phyloP scores from a whole-genome alignment of 108 stramenopile species.

The Thalassiosira profunda region DNA sequence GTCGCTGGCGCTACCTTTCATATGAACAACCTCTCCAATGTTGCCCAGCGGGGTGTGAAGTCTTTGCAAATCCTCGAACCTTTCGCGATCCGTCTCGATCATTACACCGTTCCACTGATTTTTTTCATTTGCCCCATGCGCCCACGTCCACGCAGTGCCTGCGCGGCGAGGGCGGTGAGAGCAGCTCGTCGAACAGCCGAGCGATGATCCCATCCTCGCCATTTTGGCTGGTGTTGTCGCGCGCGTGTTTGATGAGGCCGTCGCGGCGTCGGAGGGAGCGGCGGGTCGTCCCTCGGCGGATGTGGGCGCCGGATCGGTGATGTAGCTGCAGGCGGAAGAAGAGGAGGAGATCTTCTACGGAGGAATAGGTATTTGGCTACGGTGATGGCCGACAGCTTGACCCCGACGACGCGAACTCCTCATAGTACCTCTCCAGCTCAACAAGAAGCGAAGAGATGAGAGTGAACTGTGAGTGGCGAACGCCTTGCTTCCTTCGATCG shows the following conservation, averaged over 20 bases:
- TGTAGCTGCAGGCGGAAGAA: too few species aligned
- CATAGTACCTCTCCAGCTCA: too few species aligned
- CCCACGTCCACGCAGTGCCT: conserved; percentile 85
- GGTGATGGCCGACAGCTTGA: too few species aligned
- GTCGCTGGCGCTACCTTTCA: too few species aligned
- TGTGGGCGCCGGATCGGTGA: too few species aligned
- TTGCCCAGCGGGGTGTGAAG: conserved; percentile 63
- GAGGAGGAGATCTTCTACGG: too few species aligned
- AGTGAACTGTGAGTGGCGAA: too few species aligned
- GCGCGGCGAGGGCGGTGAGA: conserved; percentile 7
- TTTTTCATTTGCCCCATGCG: conserved; percentile 60
- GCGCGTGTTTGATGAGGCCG: conserved; percentile 75
- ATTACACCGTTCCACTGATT: conserved; percentile 69
- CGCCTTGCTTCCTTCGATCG: too few species aligned
- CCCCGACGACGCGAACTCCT: too few species aligned
- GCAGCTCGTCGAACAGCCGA: conserved; percentile 56
- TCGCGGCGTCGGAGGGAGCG: conserved; percentile 25
- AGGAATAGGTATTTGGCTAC: too few species aligned
- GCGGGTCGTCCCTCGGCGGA: conserved; percentile 5
- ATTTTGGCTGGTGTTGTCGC: conserved; percentile 65
- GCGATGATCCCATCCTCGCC: conserved; percentile 88
- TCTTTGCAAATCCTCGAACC: conserved; percentile 50
- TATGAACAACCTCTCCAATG: conserved; percentile 18
- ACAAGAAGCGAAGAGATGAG: too few species aligned
- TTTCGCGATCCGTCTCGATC: conserved; percentile 73